These are phyloP conservation scores for Gaultheria prostrata DNA, from an alignment of 148 eudicot species.

Conservation along the genomic window DNA sequence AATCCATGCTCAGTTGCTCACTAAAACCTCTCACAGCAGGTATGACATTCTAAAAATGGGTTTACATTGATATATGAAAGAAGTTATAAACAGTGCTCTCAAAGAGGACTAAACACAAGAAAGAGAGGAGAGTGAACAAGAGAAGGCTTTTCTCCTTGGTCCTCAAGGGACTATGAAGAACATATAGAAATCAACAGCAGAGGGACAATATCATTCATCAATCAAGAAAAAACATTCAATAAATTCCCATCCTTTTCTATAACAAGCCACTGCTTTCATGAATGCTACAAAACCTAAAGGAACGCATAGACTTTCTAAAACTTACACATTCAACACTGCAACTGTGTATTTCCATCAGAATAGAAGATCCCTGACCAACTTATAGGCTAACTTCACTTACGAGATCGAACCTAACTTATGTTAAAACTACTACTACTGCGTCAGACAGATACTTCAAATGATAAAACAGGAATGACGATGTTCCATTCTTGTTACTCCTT, in stretches of 20 bases:
- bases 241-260: not conserved
- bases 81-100: not conserved
- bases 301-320: not conserved
- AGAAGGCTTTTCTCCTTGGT: not conserved
- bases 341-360: not conserved
- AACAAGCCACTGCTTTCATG: not conserved
- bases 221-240: not conserved
- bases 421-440: not conserved
- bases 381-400: not conserved
- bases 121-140: not conserved
- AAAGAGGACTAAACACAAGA: not conserved
- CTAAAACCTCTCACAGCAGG: not conserved
- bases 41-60: not conserved
- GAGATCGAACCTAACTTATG: not conserved
- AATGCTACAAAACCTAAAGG: not conserved
- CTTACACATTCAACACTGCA: not conserved
- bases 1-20: not conserved
- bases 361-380: constrained; percentile 1
- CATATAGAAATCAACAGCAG: not conserved
- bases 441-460: not conserved
- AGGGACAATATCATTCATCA: not conserved
- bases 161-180: not conserved
- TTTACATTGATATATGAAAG: not conserved
- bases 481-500: not conserved
- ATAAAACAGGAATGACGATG: not conserved